A percentile compares a stretch with the other conserved stretches of the same genome.
Conservation (phyloP, 202 grass and related monocot genomes). For the Alloteropsis angusta region DNA sequence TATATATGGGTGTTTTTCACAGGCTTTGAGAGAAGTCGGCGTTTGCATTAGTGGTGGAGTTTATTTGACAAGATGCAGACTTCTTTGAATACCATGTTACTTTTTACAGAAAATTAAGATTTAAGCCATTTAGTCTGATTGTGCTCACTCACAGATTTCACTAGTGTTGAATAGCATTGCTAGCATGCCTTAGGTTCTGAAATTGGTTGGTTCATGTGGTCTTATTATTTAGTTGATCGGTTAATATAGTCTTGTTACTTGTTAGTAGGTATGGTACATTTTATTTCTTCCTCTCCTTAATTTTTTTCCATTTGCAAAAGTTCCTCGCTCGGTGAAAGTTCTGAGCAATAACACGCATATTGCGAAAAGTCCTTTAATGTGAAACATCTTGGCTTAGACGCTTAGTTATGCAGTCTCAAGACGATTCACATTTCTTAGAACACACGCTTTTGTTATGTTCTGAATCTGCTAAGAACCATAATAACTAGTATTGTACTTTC, state of each 20-base stretch:
- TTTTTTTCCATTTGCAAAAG: slow-evolving; percentile 11
- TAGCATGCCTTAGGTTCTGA: not conserved
- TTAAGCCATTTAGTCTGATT: not conserved
- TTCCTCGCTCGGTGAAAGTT: not conserved
- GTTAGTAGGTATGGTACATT: not conserved
- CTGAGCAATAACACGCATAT: not conserved
- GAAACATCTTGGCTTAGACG: not conserved
- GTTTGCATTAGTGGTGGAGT: slow-evolving; percentile 18
- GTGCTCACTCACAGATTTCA: slow-evolving; percentile 8
- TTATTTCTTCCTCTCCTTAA: not conserved
- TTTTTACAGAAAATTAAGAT: not conserved
- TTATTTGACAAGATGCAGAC: slow-evolving; percentile 25
- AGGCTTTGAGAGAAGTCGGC: slow-evolving; percentile 28
- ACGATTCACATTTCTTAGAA: not conserved
- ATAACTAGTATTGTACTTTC: not conserved
- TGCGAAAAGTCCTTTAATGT: not conserved
- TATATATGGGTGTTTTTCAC: slow-evolving; percentile 32
- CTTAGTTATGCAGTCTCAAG: not conserved
- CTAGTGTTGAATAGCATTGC: slow-evolving; percentile 2
- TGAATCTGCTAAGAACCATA: not conserved
- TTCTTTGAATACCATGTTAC: slow-evolving; percentile 16
- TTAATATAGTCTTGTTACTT: slow-evolving; percentile 2
- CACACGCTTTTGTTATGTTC: not conserved
- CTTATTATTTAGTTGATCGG: not conserved
- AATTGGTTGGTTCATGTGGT: not conserved